Base-by-base conservation (phyloP, 116 monocot genomes). In the Dioscorea cayenensis region DNA sequence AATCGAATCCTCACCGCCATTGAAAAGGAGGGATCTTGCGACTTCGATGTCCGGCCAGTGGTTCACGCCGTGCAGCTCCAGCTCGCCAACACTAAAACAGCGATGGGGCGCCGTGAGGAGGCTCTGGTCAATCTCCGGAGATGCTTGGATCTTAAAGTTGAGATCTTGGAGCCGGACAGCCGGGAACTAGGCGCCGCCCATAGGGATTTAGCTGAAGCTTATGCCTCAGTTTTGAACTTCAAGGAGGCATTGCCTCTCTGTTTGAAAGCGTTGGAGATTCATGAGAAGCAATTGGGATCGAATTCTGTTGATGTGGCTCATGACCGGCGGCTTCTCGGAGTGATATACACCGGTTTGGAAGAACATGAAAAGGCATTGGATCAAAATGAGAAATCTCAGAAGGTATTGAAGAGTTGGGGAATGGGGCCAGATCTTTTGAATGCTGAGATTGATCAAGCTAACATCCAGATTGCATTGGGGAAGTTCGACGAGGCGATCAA, bases 261-360 rank as follows among this genome's bases (percentile, higher is more conserved):
- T 68, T 38, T 72, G 66, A 93, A 86, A 75, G 97, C 94, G 9
- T 73, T 93, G 64, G 89, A 99, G 60, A 84, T 91, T 28, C 94
- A 94, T 36, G 49, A 66, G 75, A 38, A 38, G 7, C 75, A 73
- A 59, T 67, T 94, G 19, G 95, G 97, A 32, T 58, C 62, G 28
- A 90, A 94, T 73, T 99, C 97, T 0, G 86, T 90, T 18, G 97
- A 99, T 76, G 85, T 94, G 12, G 97, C 97, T 0, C 86, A 84
- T 66, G 94, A 91, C 72, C 70, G 91, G 50, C 71, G 91, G 71
- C 83, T 99, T 49, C 84, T 99, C 14, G 97, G 86, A 10, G 94
- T 99, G 23, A 91, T 99, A 22, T 91, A 94, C 70, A 93, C 86
- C 16, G 97, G 97, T 2, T 84, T 99, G 66, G 97, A 99, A 74